Evolutionary conservation across 2,329 filamentous ascomycete species (phyloP), one percentile per base, ranked within the genome.

Genomic region (Clarireedia paspali): DNA sequence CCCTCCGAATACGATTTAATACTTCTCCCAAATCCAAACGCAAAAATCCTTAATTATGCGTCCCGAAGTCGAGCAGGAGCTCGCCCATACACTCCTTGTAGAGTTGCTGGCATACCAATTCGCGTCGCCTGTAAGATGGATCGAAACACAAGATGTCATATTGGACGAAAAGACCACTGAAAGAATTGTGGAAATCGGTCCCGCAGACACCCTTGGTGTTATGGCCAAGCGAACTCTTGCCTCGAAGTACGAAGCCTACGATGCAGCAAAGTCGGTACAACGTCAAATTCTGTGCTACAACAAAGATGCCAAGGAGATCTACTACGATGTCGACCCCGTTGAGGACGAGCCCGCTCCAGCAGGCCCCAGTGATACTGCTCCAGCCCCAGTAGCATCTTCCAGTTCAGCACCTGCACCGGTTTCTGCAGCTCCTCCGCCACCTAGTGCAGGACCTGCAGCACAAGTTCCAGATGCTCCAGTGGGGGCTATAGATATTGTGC

Each of bases 101-200:
- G 94, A 99, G 85, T 89, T 99, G 63, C 85, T 99, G 66, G 94
- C 94, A 78, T 99, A 97, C 76, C 94, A 99, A 73, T 99, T 99
- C 74, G 94, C 94, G 68, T 97, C 92, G 54, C 94, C 94, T 50
- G 94, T 99, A 67, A 87, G 94, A 85, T 99, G 94, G 94, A 99
- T 99, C 74, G 94, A 99, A 77, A 99, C 94, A 55, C 94, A 99
- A 77, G 94, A 99, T 92, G 94, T 99, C 67, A 94, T 99, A 70
- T 88, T 99, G 66, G 92, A 88, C 63, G 91, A 97, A 74, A 94
- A 95, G 77, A 88, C 85, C 52, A 95, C 94, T 50, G 94, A 99
- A 81, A 86, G 94, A 70, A 95, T 99, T 70, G 94, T 99, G 67
- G 94, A 99, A 74, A 87, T 99, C 66, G 94, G 94, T 71, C 94